phyloP scores from a whole-genome alignment of 371 early-diverging fungal species.

The Saksenaea oblongispora region DNA sequence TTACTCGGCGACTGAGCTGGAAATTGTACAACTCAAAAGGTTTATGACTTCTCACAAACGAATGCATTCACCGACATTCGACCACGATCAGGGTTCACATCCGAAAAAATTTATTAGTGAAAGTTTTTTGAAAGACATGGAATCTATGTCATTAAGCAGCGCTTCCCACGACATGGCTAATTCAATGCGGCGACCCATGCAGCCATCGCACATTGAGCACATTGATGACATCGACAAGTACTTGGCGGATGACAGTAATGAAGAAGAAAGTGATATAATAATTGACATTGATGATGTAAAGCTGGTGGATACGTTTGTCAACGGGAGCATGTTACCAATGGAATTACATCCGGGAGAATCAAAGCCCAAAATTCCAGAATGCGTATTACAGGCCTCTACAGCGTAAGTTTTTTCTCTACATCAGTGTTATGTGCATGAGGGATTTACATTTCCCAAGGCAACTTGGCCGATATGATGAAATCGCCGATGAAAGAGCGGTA shows the following conservation, averaged over 20 bases:
- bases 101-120: constrained; percentile 25
- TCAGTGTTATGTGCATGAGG: neutral
- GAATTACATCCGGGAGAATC: constrained; percentile 29
- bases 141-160: constrained; percentile 20
- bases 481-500: neutral
- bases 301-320: constrained; percentile 20
- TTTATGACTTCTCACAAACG: constrained; percentile 10
- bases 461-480: neutral
- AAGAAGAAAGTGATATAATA: neutral
- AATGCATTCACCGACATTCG: constrained; percentile 21
- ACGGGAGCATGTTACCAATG: constrained; percentile 32
- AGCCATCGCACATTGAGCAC: neutral
- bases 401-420: neutral
- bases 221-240: constrained; percentile 19
- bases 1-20: neutral
- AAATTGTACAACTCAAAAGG: no score
- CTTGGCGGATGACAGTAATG: constrained; percentile 8
- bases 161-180: no score
- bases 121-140: constrained; percentile 15
- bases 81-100: constrained; percentile 4
- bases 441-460: neutral
- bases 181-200: neutral
- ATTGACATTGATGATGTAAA: constrained; percentile 10
- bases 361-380: constrained; percentile 36
- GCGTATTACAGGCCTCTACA: constrained; percentile 18